Percentiles rank a stretch among this genome's conserved stretches.
Evolutionary conservation across 306 rosid species (phyloP).

Genomic region (Ceratonia siliqua): DNA sequence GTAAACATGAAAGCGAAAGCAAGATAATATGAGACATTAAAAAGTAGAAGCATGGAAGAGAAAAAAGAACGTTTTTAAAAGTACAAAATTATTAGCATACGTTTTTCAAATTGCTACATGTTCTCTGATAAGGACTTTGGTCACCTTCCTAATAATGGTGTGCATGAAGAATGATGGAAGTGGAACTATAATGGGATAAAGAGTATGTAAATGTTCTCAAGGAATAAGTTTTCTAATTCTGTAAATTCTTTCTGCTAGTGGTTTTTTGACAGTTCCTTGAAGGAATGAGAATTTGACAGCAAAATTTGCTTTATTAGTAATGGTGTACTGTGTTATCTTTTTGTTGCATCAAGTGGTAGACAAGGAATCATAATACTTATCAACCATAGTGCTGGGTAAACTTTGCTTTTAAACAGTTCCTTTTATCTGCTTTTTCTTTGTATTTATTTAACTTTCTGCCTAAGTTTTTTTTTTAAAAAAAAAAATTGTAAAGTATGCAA

Average conservation of each 20-base stretch:
- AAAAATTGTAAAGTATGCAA: conserved; percentile 37
- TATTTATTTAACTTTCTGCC: background rate
- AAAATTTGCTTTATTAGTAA: conserved; percentile 42
- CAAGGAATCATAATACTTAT: conserved; percentile 47
- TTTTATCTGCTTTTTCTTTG: background rate
- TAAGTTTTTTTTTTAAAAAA: background rate
- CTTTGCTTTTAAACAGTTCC: conserved; percentile 36
- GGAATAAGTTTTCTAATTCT: conserved; percentile 14
- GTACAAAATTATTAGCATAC: background rate
- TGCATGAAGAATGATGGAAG: conserved; percentile 37
- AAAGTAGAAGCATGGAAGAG: conserved; percentile 40
- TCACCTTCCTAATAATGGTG: conserved; percentile 35
- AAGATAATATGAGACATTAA: conserved; percentile 14
- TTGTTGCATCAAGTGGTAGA: conserved; percentile 68
- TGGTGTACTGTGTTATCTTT: conserved; percentile 39
- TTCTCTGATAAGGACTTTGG: background rate
- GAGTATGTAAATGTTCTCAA: background rate
- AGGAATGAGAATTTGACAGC: conserved; percentile 42
- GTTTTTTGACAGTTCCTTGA: conserved; percentile 24
- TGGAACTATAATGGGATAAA: conserved; percentile 1
- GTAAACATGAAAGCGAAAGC: conserved; percentile 44
- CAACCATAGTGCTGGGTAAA: conserved; percentile 32
- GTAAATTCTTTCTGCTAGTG: conserved; percentile 24
- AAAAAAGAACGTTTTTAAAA: conserved; percentile 25
- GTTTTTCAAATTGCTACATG: conserved; percentile 9